Evolutionary conservation across 768 basidiomycete genomes (phyloP), one percentile per base, ranked within the genome.

Genomic region (Hydnum rufescens): DNA sequence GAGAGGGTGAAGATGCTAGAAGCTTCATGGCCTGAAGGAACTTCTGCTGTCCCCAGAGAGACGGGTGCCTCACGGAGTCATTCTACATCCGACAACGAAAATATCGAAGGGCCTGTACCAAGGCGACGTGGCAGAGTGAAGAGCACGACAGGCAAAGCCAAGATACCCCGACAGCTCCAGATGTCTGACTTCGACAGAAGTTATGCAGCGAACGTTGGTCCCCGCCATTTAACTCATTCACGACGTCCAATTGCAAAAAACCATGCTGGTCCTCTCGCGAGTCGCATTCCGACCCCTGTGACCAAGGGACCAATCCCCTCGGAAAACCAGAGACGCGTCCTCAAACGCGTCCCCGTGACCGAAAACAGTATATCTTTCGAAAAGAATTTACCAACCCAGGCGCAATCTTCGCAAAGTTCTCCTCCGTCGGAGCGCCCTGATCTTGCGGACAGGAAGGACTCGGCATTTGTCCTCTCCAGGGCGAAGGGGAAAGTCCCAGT

Each of bases 131-230:
- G 63, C 5, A 13, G 44, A 28, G 25, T 26, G 8, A 13, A 25
- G 25, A 47, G 44, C 26, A 47, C 44, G 8, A 28, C 13, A 16
- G 8, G 13, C 8, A 13, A 26, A 47, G 44, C 13, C 26, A 13
- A 13, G 13, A 16, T 22, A 39, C 36, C 36, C 22, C 36, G 26
- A 25, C 13, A 13, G 8, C 26, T 25, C 13, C 16, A 8, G 26
- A 71, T 5, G 22, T 92, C 89, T 4, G 90, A 93, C 61, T 87
- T 87, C 51, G 90, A 93, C 65, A 77, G 82, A 53, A 78, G 89
- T 46, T 93, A 92, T 65, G 88, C 89, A 3, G 84, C 80, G n/a
- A 90, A 90, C 60, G 78, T 89, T 54, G 88, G 86, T 1, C 81
- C 87, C 2, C 53, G 49, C 30, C 57, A 54, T 51, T 43, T 36